Evolutionary conservation across 2,329 filamentous ascomycete species (phyloP).

Genomic region (Colletotrichum sp.): DNA sequence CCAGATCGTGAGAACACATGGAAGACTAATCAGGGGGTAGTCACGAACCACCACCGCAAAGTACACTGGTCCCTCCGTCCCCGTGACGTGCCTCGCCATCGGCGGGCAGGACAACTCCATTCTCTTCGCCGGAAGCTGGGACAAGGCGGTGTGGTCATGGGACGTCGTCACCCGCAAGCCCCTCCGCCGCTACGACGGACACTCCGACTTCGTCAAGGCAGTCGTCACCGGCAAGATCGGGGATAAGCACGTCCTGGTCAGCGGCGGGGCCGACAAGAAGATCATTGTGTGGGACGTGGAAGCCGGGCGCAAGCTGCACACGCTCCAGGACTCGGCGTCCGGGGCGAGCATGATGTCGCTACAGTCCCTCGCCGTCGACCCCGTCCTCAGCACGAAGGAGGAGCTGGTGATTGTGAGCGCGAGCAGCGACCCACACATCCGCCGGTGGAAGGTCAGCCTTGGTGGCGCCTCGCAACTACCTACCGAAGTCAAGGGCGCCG

Average conservation of each 20-base stretch:
- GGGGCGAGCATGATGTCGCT: slow-evolving; percentile 75
- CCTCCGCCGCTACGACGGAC: slow-evolving; percentile 72
- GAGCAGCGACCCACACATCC: slow-evolving; percentile 80
- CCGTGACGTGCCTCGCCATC: slow-evolving; percentile 78
- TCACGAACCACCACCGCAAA: slow-evolving; percentile 10
- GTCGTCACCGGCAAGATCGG: slow-evolving; percentile 67
- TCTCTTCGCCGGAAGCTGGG: slow-evolving; percentile 91
- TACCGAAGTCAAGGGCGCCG: slow-evolving; percentile 33
- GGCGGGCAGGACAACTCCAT: slow-evolving; percentile 60
- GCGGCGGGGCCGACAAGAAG: slow-evolving; percentile 79
- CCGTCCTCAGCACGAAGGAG: slow-evolving; percentile 55
- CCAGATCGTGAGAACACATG: not conserved
- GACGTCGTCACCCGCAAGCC: slow-evolving; percentile 61
- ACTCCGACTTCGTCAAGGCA: slow-evolving; percentile 91
- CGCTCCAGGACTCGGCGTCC: slow-evolving; percentile 72
- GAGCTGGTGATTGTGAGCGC: slow-evolving; percentile 74
- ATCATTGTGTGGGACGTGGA: slow-evolving; percentile 83
- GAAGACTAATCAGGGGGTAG: not conserved
- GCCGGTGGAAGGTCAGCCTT: slow-evolving; percentile 72
- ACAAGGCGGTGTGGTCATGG: slow-evolving; percentile 92
- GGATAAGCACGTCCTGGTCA: slow-evolving; percentile 70
- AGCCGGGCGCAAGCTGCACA: slow-evolving; percentile 72
- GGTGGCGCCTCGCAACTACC: slow-evolving; percentile 59
- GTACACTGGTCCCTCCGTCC: slow-evolving; percentile 79
- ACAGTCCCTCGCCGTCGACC: slow-evolving; percentile 80